A percentile compares a stretch with the other conserved stretches of the same genome.
phyloP scores from a whole-genome alignment of 176 grass and related monocot species.

The Zizania latifolia region DNA sequence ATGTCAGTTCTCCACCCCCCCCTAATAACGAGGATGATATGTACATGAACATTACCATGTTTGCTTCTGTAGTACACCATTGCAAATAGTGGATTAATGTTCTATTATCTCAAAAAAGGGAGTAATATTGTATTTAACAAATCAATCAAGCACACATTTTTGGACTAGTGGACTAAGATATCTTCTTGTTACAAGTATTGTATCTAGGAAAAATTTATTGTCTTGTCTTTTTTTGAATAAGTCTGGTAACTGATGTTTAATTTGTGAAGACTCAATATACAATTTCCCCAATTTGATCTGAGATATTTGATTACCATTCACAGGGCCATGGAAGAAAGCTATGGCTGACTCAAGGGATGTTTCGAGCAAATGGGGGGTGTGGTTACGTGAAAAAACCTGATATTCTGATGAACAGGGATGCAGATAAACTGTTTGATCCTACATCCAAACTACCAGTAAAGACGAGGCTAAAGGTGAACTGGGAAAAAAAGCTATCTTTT shows the following conservation, averaged over 20 bases:
- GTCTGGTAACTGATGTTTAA: no score
- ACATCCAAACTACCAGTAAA: constrained; percentile 32
- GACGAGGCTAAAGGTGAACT: constrained; percentile 55
- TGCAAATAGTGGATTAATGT: no score
- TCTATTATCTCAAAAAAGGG: no score
- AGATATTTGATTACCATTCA: not conserved
- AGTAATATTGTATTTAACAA: not conserved
- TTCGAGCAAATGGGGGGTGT: constrained; percentile 77
- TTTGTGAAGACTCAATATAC: no score
- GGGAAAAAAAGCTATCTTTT: not conserved
- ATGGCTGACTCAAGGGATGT: constrained; percentile 83
- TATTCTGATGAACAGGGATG: constrained; percentile 36
- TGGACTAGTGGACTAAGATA: no score
- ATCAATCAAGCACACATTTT: no score
- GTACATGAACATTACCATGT: not conserved
- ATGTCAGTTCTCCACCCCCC: not conserved
- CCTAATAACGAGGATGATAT: not conserved
- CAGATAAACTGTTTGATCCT: constrained; percentile 45
- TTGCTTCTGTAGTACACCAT: not conserved
- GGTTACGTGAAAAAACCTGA: constrained; percentile 92
- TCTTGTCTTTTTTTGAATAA: no score
- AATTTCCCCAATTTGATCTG: not conserved
- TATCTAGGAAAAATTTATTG: no score
- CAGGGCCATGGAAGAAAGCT: constrained; percentile 72
- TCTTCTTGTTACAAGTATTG: no score